A percentile compares a stretch with the other conserved stretches of the same genome.
Evolutionary conservation across 805 yeast genomes (phyloP).

Genomic region (Teunomyces barrocoloradensis): DNA sequence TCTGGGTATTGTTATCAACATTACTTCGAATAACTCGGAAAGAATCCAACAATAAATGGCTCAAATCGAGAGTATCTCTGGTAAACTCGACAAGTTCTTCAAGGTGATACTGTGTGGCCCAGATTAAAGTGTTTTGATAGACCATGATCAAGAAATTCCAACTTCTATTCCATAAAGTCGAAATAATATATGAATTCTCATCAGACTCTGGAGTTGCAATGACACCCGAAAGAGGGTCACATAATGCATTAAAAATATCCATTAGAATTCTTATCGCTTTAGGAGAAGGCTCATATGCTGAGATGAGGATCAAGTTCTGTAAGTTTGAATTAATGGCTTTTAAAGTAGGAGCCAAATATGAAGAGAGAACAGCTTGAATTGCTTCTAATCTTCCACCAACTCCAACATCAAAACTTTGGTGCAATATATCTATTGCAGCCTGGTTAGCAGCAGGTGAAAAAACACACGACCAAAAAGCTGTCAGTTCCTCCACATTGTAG

Average conservation of each 20-base stretch:
- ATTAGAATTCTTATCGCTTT: constrained; percentile 69
- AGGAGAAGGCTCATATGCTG: constrained; percentile 69
- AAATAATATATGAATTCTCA: constrained; percentile 19
- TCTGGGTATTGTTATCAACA: constrained; percentile 4
- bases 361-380: constrained; percentile 50
- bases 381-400: constrained; percentile 76
- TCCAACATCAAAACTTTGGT: constrained; percentile 65
- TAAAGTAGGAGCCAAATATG: constrained; percentile 45
- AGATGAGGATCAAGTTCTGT: constrained; percentile 42
- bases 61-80: constrained; percentile 78
- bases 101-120: constrained; percentile 68
- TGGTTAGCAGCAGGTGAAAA: constrained; percentile 68
- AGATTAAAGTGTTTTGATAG: constrained; percentile 61
- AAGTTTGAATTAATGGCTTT: constrained; percentile 48
- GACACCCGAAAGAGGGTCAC: constrained; percentile 66
- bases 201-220: constrained; percentile 18
- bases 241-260: constrained; percentile 65
- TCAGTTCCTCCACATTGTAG: constrained; percentile 36
- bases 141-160: constrained; percentile 76
- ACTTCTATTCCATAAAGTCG: constrained; percentile 59
- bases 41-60: constrained; percentile 65
- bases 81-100: constrained; percentile 73
- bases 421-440: constrained; percentile 65
- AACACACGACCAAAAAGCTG: constrained; percentile 73
- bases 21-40: constrained; percentile 41